Base-by-base conservation (phyloP, 2,329 filamentous ascomycete genomes). In the Verticillium alfalfae region DNA sequence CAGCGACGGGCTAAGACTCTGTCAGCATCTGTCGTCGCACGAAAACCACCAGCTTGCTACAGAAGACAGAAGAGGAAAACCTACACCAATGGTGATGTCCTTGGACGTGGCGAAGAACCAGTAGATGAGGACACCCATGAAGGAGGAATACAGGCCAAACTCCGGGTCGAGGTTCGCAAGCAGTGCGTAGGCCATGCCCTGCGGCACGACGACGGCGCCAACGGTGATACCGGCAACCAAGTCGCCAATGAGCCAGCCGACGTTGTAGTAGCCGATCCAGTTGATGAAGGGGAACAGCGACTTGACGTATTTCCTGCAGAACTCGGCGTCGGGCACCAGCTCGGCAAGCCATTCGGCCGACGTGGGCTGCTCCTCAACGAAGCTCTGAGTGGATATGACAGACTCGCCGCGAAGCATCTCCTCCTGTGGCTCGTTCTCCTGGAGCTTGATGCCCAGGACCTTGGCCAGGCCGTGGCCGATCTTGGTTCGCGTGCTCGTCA, bases 91-190 rank as follows among this genome's bases (percentile, higher is more conserved):
- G 10, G 94, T 97, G 71, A 99, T 98, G 75, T 99, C 94, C 73
- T 98, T 99, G 15, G 94, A 97, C 0, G 95, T 99, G 38, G 93
- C 95, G 71, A 98, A 98, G 72, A 97, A 90, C 94, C 94, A 98
- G 77, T 99, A 99, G 64, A 97, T 83, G 65, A 97, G 75, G 16
- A 96, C 93, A 58, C 94, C 95, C 84, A 97, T 95, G 72, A 99
- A 98, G 0, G 94, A 97, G 0, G 94, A 95, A 76, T 96, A 96
- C 1, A 98, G 84, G 59, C 94, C 94, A 70, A 88, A 98, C 71
- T 98, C 83, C 6, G 89, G 85, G 0, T 86, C 82, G n/a, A 98
- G 82, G 64, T 88, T 84, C 55, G 94, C 94, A 34, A 98, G 82
- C 64, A 88, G 81, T 36, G 94, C 93, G 76, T 98, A 98, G 1